Base-by-base conservation (phyloP, 345 rosid species). In the Citropsis articulata region DNA sequence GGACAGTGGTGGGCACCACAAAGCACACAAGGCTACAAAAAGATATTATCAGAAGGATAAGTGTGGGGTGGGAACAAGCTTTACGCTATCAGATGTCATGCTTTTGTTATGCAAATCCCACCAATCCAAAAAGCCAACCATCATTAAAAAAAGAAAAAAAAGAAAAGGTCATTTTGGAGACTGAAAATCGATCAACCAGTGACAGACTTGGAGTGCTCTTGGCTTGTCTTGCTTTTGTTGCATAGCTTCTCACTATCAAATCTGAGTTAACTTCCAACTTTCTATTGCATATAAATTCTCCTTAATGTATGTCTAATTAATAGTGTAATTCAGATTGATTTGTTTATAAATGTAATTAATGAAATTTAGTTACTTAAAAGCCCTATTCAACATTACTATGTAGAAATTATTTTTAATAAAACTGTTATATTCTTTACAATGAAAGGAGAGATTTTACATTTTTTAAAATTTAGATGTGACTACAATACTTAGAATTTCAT, bases 41-140 rank as follows among this genome's bases (percentile, higher is more conserved):
- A 77, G 81, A 83, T 57, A 75, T 73, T 76, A 72, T 62, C 21
- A 42, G 78, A 64, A 8, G 65, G 83, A 66, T 57, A 73, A 73
- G 82, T 60, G 80, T 48, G 76, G 48, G 81, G 19, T 77, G 83
- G 84, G 66, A 73, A 73, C 68, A 74, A 75, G 81, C 75, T 84
- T 75, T 75, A 38, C 84, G 87, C 80, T 82, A 53, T 83, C 71
- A 38, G 76, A 80, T 89, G 89, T 87, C 89, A 89, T 85, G 89
- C 89, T 82, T 86, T 85, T 86, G 90, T 71, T 85, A 68, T 78
- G 86, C 86, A 83, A 82, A 73, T 75, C 80, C 86, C 87, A 84
- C 85, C 86, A 40, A 56, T 68, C 38, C 72, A 9, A 77, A 75
- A 72, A 22, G 84, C 75, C 57, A 35, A 35, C 38, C 22, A 7